Conservation (phyloP, 208 protist genomes). For the Leishmania aethiopica region DNA sequence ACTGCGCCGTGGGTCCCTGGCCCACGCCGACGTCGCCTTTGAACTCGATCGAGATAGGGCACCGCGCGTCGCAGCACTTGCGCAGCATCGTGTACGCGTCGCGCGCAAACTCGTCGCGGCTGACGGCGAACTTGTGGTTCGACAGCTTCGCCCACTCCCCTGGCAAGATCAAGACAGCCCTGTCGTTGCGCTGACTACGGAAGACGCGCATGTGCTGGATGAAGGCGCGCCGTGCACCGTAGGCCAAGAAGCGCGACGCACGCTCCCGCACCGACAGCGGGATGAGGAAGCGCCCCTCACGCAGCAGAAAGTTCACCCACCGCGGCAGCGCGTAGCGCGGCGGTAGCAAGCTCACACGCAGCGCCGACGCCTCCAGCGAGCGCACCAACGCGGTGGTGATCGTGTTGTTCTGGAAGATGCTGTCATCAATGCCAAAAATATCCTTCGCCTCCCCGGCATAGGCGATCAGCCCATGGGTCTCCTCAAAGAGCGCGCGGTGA, state of each 20-base stretch:
- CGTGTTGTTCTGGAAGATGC: slow-evolving; percentile 54
- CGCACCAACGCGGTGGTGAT: slow-evolving; percentile 65
- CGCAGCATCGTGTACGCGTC: slow-evolving; percentile 71
- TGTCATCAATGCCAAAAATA: slow-evolving; percentile 27
- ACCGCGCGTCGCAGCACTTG: slow-evolving; percentile 66
- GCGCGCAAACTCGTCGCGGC: slow-evolving; percentile 56
- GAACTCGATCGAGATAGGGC: slow-evolving; percentile 90
- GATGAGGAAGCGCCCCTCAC: slow-evolving; percentile 72
- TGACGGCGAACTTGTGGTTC: slow-evolving; percentile 87
- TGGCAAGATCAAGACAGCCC: slow-evolving; percentile 40
- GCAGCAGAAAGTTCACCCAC: slow-evolving; percentile 82
- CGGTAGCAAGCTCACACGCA: slow-evolving; percentile 80
- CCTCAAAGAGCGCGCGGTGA: slow-evolving; percentile 38
- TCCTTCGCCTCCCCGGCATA: slow-evolving; percentile 23
- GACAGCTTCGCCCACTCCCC: slow-evolving; percentile 71
- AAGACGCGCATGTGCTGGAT: slow-evolving; percentile 61
- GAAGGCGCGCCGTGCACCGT: slow-evolving; percentile 75
- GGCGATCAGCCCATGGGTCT: slow-evolving; percentile 10
- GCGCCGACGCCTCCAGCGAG: slow-evolving; percentile 72
- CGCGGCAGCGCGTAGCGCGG: slow-evolving; percentile 72
- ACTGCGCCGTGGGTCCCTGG: slow-evolving; percentile 90
- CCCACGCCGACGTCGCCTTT: slow-evolving; percentile 88
- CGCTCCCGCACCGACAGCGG: slow-evolving; percentile 55
- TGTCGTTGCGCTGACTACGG: slow-evolving; percentile 50
- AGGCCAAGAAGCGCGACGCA: slow-evolving; percentile 78